Evolutionary conservation across 208 protist genomes (phyloP).

Genomic region (Endotrypanum monterogeii): DNA sequence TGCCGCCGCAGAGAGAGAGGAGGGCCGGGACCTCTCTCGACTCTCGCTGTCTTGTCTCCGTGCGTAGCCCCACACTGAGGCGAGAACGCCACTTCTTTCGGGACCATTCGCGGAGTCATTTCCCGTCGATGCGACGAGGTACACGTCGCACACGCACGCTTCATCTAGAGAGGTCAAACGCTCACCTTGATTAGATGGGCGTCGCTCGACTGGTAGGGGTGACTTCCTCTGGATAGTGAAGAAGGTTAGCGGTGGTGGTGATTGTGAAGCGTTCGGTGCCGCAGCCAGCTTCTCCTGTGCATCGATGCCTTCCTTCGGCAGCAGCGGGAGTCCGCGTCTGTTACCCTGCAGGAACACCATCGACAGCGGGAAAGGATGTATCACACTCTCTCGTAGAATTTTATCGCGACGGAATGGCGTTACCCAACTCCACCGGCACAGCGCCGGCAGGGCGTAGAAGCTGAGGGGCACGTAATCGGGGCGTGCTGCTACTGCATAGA

Average conservation of each 20-base stretch:
- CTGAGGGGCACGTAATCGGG: conserved; percentile 21
- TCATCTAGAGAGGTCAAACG: conserved; percentile 19
- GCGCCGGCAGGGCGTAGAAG: conserved; percentile 26
- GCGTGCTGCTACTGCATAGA: neutral
- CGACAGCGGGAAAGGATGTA: conserved; percentile 24
- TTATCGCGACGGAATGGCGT: conserved; percentile 7
- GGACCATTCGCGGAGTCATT: neutral
- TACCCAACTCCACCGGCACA: conserved; percentile 26
- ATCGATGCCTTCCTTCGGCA: neutral
- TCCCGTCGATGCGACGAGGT: conserved; percentile 18
- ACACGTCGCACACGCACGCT: conserved; percentile 26
- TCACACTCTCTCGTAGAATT: conserved; percentile 13
- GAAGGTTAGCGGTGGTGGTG: conserved; percentile 18
- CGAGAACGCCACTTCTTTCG: neutral
- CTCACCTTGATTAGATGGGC: conserved; percentile 9
- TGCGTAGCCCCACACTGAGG: conserved; percentile 31
- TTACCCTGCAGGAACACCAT: neutral
- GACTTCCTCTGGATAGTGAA: conserved; percentile 27
- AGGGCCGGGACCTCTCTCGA: neutral
- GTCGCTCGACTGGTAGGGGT: conserved; percentile 9
- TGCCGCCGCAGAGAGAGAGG: neutral
- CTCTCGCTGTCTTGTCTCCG: neutral
- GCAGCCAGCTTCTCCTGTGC: neutral
- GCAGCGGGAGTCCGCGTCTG: neutral
- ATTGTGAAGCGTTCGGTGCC: neutral